A percentile compares a stretch with the other conserved stretches of the same genome.
phyloP scores from a whole-genome alignment of 1,284 basidiomycete genomes.

The Gymnopus androsaceus region DNA sequence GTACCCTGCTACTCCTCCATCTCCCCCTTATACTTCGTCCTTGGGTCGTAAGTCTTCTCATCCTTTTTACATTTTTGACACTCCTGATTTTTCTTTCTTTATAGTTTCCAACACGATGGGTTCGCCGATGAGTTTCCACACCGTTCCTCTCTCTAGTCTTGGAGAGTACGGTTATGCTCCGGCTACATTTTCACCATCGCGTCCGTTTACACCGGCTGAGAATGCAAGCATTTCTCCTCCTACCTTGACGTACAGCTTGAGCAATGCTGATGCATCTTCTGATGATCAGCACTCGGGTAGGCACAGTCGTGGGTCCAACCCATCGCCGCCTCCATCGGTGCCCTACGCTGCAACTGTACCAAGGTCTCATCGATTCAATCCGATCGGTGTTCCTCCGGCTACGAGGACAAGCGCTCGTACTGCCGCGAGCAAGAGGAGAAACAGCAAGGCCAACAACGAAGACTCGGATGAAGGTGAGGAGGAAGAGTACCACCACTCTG shows the following conservation, averaged over 20 bases:
- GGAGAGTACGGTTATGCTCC: constrained; percentile 70
- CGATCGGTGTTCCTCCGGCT: constrained; percentile 54
- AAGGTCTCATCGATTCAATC: constrained; percentile 73
- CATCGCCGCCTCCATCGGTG: constrained; percentile 58
- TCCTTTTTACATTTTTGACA: neutral
- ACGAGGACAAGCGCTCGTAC: constrained; percentile 46
- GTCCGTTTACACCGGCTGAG: constrained; percentile 62
- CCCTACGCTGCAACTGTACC: constrained; percentile 61
- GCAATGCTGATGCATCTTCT: constrained; percentile 67
- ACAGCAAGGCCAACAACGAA: constrained; percentile 55
- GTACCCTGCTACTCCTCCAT: constrained; percentile 43
- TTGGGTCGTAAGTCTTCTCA: constrained; percentile 43
- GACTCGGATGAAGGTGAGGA: constrained; percentile 63
- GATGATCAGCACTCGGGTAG: constrained; percentile 58
- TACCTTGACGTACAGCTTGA: constrained; percentile 63
- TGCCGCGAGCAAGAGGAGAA: constrained; percentile 34
- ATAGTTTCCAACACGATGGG: constrained; percentile 39
- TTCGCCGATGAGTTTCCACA: constrained; percentile 59
- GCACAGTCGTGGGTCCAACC: constrained; percentile 65
- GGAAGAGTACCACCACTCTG: constrained; percentile 60
- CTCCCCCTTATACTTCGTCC: constrained; percentile 35
- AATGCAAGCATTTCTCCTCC: constrained; percentile 66
- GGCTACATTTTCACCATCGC: constrained; percentile 53
- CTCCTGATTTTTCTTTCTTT: constrained; percentile 15
- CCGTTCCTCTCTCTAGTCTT: constrained; percentile 56